A percentile compares a stretch with the other conserved stretches of the same genome.
Evolutionary conservation across 1,139 yeast species (phyloP).

Genomic region (Pichia cactophila): DNA sequence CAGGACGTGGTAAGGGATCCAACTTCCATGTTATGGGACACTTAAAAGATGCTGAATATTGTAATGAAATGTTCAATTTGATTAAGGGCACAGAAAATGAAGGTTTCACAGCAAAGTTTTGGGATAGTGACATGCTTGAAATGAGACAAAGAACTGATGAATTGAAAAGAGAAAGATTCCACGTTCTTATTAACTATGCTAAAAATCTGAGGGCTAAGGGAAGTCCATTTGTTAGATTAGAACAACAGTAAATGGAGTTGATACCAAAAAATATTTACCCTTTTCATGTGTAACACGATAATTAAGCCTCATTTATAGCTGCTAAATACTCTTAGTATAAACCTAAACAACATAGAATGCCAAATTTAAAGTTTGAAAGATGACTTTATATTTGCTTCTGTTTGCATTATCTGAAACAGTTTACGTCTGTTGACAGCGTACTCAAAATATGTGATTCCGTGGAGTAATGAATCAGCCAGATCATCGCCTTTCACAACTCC

Average conservation of each 20-base stretch:
- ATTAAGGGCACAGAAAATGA: slow-evolving; percentile 21
- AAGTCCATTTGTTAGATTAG: slow-evolving; percentile 18
- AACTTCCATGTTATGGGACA: slow-evolving; percentile 25
- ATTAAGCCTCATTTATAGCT: no score
- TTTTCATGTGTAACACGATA: neutral
- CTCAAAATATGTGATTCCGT: slow-evolving; percentile 44
- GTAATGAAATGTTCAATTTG: slow-evolving; percentile 23
- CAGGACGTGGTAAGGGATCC: slow-evolving; percentile 23
- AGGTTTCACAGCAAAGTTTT: slow-evolving; percentile 26
- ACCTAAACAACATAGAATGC: no score
- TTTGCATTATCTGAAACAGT: neutral
- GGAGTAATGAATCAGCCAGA: slow-evolving; percentile 50
- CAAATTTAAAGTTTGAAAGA: neutral
- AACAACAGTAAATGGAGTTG: slow-evolving; percentile 4
- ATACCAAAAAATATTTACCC: neutral
- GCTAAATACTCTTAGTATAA: no score
- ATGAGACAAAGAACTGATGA: slow-evolving; percentile 20
- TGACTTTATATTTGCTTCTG: neutral
- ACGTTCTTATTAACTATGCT: slow-evolving; percentile 24
- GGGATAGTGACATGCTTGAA: slow-evolving; percentile 23
- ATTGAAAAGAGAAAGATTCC: slow-evolving; percentile 23
- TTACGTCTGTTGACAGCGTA: slow-evolving; percentile 36
- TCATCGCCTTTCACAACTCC: slow-evolving; percentile 47
- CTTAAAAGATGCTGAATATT: slow-evolving; percentile 27
- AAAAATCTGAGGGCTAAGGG: slow-evolving; percentile 17